A percentile compares a stretch with the other conserved stretches of the same genome.
Conservation (phyloP, 371 early-diverging fungal genomes). For the Rhizopus stolonifer region DNA sequence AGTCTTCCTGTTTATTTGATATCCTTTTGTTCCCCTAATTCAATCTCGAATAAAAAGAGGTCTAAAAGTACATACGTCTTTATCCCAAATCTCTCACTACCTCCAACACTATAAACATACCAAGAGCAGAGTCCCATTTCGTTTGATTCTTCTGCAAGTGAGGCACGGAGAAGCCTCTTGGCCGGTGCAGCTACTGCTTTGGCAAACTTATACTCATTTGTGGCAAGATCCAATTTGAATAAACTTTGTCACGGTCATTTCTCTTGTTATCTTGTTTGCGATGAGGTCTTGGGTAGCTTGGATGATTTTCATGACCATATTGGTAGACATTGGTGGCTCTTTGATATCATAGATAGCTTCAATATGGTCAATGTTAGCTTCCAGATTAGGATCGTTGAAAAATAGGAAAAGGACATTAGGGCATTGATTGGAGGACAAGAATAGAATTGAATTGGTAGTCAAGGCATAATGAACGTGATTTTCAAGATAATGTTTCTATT, state of each 20-base stretch:
- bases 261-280: background rate
- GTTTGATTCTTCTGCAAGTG: constrained; percentile 6
- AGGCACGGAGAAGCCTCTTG: background rate
- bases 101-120: constrained; percentile 15
- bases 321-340: background rate
- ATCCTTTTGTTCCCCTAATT: too few species aligned
- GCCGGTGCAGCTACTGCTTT: constrained; percentile 9
- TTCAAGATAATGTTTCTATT: constrained; percentile 17
- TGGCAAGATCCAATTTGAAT: background rate
- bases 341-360: background rate
- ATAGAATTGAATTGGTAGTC: constrained; percentile 15
- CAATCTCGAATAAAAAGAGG: too few species aligned
- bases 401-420: constrained; percentile 1
- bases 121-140: constrained; percentile 16
- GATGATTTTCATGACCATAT: too few species aligned
- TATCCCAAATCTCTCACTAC: too few species aligned
- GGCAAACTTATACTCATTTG: constrained; percentile 9
- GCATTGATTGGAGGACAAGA: constrained; percentile 17
- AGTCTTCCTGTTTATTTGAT: too few species aligned
- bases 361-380: background rate
- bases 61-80: too few species aligned
- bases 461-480: constrained; percentile 10
- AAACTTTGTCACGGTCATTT: background rate
- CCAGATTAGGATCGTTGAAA: background rate
- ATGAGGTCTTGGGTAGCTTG: background rate